Conservation (phyloP, 257 asterid genomes). For the Capsicum pubescens region DNA sequence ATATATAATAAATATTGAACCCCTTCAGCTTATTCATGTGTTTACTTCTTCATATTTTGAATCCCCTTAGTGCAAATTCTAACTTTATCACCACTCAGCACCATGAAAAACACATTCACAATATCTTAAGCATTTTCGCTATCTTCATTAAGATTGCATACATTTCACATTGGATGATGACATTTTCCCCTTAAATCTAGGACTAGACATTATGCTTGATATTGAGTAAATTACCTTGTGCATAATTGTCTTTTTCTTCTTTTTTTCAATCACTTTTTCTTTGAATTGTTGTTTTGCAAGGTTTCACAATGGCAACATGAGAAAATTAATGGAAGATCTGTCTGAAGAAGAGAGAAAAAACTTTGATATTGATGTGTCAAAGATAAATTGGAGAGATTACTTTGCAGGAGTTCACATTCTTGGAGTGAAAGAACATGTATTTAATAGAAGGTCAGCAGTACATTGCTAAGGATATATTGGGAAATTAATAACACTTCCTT, state of each 20-base stretch:
- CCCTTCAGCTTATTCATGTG: too few relatives aligned
- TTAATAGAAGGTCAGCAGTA: not conserved
- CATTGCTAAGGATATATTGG: not conserved
- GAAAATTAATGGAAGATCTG: not conserved
- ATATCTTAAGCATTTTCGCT: too few relatives aligned
- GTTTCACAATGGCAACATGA: too few relatives aligned
- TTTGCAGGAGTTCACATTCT: not conserved
- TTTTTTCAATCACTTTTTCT: not conserved
- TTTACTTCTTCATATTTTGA: too few relatives aligned
- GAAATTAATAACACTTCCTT: too few relatives aligned
- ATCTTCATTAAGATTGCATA: not conserved
- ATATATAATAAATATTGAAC: too few relatives aligned
- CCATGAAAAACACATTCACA: too few relatives aligned
- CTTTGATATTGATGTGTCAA: not conserved
- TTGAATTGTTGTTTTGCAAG: not conserved
- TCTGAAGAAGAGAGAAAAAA: not conserved
- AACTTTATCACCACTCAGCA: too few relatives aligned
- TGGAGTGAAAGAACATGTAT: conserved; percentile 17
- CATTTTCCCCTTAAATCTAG: not conserved
- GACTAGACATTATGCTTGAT: not conserved
- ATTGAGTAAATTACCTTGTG: not conserved
- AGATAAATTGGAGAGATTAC: conserved; percentile 23
- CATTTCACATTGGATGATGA: not conserved
- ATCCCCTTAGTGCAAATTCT: too few relatives aligned
- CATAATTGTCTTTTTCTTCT: too few relatives aligned